Conservation (phyloP, 306 rosid species). For the Vachellia pachyceras region DNA sequence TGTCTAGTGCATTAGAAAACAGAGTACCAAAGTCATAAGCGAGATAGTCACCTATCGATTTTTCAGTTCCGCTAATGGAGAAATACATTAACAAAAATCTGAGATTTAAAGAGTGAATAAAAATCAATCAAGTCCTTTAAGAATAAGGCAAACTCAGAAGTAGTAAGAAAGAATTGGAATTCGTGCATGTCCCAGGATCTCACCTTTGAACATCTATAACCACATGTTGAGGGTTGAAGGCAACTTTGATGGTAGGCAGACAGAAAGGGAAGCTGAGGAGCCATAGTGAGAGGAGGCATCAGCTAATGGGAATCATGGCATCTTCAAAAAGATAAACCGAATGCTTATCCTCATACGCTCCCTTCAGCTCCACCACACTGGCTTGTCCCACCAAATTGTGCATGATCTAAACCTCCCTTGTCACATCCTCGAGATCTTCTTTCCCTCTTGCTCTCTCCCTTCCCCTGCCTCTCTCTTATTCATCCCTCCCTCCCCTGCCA, state of each 20-base stretch:
- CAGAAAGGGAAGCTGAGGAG: constrained; percentile 48
- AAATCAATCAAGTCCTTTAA: too few relatives aligned
- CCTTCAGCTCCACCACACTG: too few relatives aligned
- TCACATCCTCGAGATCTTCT: too few relatives aligned
- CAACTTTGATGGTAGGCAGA: constrained; percentile 47
- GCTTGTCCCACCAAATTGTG: too few relatives aligned
- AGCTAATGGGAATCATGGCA: constrained; percentile 57
- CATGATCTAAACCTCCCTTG: too few relatives aligned
- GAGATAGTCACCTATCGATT: not conserved
- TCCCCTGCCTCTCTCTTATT: too few relatives aligned
- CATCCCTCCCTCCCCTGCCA: too few relatives aligned
- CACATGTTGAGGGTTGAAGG: constrained; percentile 76
- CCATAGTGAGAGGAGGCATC: constrained; percentile 71
- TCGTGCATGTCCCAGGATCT: not conserved
- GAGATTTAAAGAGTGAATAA: not conserved
- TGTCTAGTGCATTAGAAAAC: not conserved
- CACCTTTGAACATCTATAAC: constrained; percentile 79
- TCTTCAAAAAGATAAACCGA: not conserved
- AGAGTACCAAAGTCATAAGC: not conserved
- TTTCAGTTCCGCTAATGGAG: not conserved
- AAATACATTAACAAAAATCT: too few relatives aligned
- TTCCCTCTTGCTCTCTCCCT: too few relatives aligned
- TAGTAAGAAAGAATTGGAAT: not conserved
- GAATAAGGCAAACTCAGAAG: not conserved
- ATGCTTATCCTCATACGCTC: too few relatives aligned